Evolutionary conservation across 2,329 filamentous ascomycete genomes (phyloP), one percentile per base, ranked within the genome.

Genomic region (Metarhizium brunneum): DNA sequence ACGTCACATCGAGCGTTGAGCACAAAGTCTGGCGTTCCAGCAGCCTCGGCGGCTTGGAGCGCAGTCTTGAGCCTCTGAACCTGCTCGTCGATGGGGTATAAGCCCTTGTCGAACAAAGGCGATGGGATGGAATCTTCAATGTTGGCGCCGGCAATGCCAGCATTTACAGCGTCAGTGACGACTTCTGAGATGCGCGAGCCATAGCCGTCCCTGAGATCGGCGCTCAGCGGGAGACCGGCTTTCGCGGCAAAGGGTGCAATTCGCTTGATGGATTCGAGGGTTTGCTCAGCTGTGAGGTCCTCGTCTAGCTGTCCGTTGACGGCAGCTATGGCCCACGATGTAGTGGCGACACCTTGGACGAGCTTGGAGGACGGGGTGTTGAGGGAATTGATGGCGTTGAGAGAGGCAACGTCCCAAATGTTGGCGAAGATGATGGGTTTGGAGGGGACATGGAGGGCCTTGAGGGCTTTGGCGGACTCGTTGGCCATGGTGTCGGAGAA

Each of bases 191-290:
- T 71, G 20, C 64, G 62, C 2, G 73, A 66, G 2, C 76, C 77
- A 58, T 84, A 86, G 0, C 82, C 83, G 61, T 86, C 82, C 64
- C 85, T 81, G 2, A 85, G 64, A 61, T 86, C 83, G 5, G 77
- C 79, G 0, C 77, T 80, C 0, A 86, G 64, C 0, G 81, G 79
- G 2, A 79, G 68, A 6, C 70, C 66, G 42, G 71, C 66, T 13
- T 68, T 61, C 11, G 63, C 63, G 13, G 73, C 73, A 4, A 78
- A 64, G 2, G 69, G 65, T 0, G 75, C 74, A 55, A 85, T 73
- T 11, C 66, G 66, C 4, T 65, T 59, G 40, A 80, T 69, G 11
- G 74, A 74, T 1, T 69, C 65, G 38, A 85, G 67, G 59, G 84
- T 84, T 40, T 74, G 70, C 3, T 77, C 68, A 14, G 78, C 68